phyloP scores from a whole-genome alignment of 208 protist genomes.

The Tetramitus jugosus region DNA sequence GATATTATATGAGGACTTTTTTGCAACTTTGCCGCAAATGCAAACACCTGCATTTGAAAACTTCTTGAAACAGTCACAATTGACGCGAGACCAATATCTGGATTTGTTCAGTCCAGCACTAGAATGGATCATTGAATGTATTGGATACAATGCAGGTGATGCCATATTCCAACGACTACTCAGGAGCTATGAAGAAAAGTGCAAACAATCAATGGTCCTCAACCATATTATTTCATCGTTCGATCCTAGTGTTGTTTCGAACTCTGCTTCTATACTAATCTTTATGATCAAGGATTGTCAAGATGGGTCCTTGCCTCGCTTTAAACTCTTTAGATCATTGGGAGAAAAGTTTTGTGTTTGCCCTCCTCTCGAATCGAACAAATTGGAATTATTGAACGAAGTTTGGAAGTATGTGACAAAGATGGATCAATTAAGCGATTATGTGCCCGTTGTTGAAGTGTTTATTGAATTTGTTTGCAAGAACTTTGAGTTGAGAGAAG shows the following conservation, averaged over 20 bases:
- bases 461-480: slow-evolving; percentile 63
- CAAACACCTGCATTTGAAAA: slow-evolving; percentile 24
- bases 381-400: slow-evolving; percentile 47
- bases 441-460: slow-evolving; percentile 49
- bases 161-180: slow-evolving; percentile 8
- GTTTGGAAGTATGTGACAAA: slow-evolving; percentile 38
- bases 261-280: slow-evolving; percentile 29
- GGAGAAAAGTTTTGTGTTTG: slow-evolving; percentile 41
- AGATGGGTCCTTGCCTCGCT: neutral
- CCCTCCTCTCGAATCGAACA: slow-evolving; percentile 29
- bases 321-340: slow-evolving; percentile 42
- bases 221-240: slow-evolving; percentile 52
- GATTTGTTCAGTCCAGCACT: slow-evolving; percentile 52
- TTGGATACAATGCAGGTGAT: slow-evolving; percentile 24
- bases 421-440: slow-evolving; percentile 40
- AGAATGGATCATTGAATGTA: slow-evolving; percentile 57
- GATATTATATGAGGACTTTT: slow-evolving; percentile 33
- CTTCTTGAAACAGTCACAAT: slow-evolving; percentile 20
- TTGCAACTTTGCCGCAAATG: slow-evolving; percentile 22
- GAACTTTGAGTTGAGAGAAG: slow-evolving; percentile 44
- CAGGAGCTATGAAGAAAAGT: slow-evolving; percentile 17
- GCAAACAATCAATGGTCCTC: slow-evolving; percentile 36
- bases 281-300: neutral
- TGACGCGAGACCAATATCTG: slow-evolving; percentile 47
- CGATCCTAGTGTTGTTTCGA: slow-evolving; percentile 38